These are phyloP conservation scores for Xylogone sp. DNA, from an alignment of 2,329 filamentous ascomycete genomes.

Conservation along the genomic window DNA sequence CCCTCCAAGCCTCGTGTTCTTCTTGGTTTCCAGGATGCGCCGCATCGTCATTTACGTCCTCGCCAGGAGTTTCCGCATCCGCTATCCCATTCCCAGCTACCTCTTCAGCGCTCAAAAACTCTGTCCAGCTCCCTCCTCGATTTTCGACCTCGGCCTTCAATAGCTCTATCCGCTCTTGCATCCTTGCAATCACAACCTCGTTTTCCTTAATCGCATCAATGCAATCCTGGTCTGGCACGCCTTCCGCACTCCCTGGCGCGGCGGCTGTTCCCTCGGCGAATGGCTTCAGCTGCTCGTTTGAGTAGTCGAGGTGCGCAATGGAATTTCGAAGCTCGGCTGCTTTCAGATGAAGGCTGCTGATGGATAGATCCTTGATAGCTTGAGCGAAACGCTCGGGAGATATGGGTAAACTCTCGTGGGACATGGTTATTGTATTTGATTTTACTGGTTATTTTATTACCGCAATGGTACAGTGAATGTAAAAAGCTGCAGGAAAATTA, in stretches of 20 bases:
- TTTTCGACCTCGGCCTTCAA: conserved; percentile 59
- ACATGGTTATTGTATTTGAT: too few species aligned
- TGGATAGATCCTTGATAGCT: conserved; percentile 63
- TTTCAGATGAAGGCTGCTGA: conserved; percentile 65
- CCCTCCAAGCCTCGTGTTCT: conserved; percentile 45
- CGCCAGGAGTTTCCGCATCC: conserved; percentile 17
- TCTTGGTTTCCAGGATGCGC: background rate
- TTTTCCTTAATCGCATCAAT: conserved; percentile 72
- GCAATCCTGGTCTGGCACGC: conserved; percentile 63
- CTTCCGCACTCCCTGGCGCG: conserved; percentile 3
- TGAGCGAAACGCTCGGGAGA: conserved; percentile 58
- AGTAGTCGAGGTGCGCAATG: conserved; percentile 69
- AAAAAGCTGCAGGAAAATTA: too few species aligned
- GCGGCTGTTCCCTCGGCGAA: conserved; percentile 50
- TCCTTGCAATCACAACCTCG: conserved; percentile 61
- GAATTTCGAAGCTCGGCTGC: conserved; percentile 72
- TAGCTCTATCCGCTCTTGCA: conserved; percentile 61
- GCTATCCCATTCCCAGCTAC: conserved; percentile 23
- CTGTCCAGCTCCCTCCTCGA: conserved; percentile 52
- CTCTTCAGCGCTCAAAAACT: conserved; percentile 49
- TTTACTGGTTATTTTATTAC: too few species aligned
- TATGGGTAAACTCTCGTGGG: conserved; percentile 60
- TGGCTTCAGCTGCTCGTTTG: conserved; percentile 68
- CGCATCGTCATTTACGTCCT: conserved; percentile 11
- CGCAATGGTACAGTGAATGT: too few species aligned